phyloP scores from a whole-genome alignment of 2,329 filamentous ascomycete species.

The Pseudogymnoascus verrucosus region DNA sequence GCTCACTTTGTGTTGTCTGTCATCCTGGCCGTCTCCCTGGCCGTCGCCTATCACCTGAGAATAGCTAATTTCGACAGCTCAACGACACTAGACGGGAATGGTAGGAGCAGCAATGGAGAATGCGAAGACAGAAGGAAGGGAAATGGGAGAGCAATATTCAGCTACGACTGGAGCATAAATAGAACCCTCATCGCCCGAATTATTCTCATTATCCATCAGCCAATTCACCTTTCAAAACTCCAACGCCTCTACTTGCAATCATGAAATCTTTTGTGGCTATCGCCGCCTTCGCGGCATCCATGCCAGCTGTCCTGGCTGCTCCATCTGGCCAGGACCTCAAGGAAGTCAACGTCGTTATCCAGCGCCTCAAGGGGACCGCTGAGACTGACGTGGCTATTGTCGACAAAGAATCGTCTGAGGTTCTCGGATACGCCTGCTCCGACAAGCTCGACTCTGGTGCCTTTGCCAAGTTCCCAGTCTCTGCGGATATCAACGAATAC shows the following conservation, averaged over 20 bases:
- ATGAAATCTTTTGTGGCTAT: conserved; percentile 1
- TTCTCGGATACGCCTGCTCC: neutral
- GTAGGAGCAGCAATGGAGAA: neutral
- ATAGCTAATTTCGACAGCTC: neutral
- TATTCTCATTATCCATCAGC: conserved; percentile 1
- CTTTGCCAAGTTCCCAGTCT: neutral
- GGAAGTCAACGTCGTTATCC: neutral
- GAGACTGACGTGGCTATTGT: neutral
- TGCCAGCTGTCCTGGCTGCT: neutral
- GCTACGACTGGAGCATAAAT: neutral
- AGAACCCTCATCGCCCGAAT: neutral
- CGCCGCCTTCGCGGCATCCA: neutral
- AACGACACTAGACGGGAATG: neutral
- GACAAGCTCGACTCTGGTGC: neutral
- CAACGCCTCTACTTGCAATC: neutral
- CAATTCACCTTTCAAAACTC: neutral
- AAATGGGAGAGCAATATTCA: neutral
- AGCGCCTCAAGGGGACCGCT: neutral
- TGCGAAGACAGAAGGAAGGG: neutral
- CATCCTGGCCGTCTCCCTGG: neutral
- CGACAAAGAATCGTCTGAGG: neutral
- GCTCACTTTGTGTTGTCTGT: neutral
- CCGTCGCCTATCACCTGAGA: neutral
- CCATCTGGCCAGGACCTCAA: neutral
- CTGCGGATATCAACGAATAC: neutral